phyloP scores from a whole-genome alignment of 2,329 filamentous ascomycete species.

The Microthyrium microscopicum region DNA sequence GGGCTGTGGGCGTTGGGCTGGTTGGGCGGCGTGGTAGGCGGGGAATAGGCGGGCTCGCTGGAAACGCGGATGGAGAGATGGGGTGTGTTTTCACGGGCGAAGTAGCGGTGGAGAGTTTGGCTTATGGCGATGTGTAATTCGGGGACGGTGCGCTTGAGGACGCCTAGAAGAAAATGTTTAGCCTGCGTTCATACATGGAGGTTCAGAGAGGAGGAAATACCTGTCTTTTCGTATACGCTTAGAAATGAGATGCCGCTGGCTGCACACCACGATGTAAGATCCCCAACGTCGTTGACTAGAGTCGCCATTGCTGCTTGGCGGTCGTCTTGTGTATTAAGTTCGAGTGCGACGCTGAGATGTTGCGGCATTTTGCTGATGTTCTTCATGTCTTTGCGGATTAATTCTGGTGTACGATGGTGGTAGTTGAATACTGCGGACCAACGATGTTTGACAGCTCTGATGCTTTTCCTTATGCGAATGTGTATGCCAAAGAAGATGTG shows the following conservation, averaged over 20 bases:
- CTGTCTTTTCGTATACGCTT: slow-evolving; percentile 83
- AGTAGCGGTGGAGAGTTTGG: slow-evolving; percentile 72
- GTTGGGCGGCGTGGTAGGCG: slow-evolving; percentile 24
- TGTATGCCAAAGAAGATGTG: slow-evolving; percentile 80
- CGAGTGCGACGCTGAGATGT: slow-evolving; percentile 76
- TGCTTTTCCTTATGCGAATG: slow-evolving; percentile 63
- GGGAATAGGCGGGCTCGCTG: slow-evolving; percentile 44
- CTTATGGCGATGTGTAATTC: slow-evolving; percentile 65
- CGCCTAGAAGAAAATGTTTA: slow-evolving; percentile 35
- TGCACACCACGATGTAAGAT: slow-evolving; percentile 84
- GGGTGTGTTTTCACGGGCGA: slow-evolving; percentile 48
- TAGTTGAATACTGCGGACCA: slow-evolving; percentile 74
- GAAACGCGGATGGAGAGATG: slow-evolving; percentile 55
- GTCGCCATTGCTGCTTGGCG: slow-evolving; percentile 62
- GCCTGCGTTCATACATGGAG: neutral
- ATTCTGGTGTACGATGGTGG: slow-evolving; percentile 86
- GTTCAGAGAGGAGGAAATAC: slow-evolving; percentile 32
- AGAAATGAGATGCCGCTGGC: slow-evolving; percentile 75
- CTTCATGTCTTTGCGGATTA: slow-evolving; percentile 76
- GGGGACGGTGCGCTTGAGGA: slow-evolving; percentile 79
- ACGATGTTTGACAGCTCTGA: slow-evolving; percentile 61
- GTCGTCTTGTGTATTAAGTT: slow-evolving; percentile 46
- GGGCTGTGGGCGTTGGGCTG: slow-evolving; percentile 14
- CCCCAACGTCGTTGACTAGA: slow-evolving; percentile 76
- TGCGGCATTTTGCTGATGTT: slow-evolving; percentile 57